These are phyloP conservation scores for Pichia sp. DNA, from an alignment of 1,139 yeast genomes.

Conservation along the genomic window DNA sequence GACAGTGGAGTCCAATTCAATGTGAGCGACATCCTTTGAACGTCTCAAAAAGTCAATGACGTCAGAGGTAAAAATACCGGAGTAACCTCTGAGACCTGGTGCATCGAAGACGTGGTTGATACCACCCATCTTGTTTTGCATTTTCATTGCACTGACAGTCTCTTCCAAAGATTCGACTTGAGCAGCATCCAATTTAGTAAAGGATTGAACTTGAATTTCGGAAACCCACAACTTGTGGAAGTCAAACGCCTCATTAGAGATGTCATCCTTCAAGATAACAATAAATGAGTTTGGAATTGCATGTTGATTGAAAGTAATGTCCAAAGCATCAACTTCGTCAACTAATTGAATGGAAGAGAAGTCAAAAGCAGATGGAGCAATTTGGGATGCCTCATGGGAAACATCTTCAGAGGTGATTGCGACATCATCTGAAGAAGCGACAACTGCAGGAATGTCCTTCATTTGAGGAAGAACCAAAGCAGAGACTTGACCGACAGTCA, in stretches of 20 bases:
- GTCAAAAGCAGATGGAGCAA: slow-evolving; percentile 5
- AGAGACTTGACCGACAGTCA: slow-evolving; percentile 53
- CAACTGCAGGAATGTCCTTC: slow-evolving; percentile 38
- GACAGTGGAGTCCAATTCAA: slow-evolving; percentile 78
- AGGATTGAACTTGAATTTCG: slow-evolving; percentile 37
- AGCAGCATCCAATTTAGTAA: slow-evolving; percentile 21
- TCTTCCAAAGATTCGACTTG: slow-evolving; percentile 27
- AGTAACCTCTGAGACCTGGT: slow-evolving; percentile 51
- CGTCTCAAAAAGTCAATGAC: slow-evolving; percentile 64
- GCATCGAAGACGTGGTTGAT: slow-evolving; percentile 57
- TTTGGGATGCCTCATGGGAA: background rate
- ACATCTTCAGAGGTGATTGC: slow-evolving; percentile 5
- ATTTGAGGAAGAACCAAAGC: slow-evolving; percentile 61
- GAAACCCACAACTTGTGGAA: slow-evolving; percentile 64
- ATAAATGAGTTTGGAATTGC: slow-evolving; percentile 73
- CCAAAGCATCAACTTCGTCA: slow-evolving; percentile 30
- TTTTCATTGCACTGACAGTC: slow-evolving; percentile 27
- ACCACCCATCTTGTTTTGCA: slow-evolving; percentile 40
- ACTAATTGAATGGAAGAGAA: slow-evolving; percentile 15
- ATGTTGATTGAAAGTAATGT: slow-evolving; percentile 35
- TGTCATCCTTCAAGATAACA: slow-evolving; percentile 61
- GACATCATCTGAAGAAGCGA: slow-evolving; percentile 18
- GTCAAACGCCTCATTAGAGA: slow-evolving; percentile 41
- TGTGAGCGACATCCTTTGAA: slow-evolving; percentile 66
- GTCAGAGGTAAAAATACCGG: slow-evolving; percentile 68